Percentiles rank a stretch among this genome's conserved stretches.
Evolutionary conservation across 2,329 filamentous ascomycete species (phyloP).

Genomic region (Botryotinia convoluta): DNA sequence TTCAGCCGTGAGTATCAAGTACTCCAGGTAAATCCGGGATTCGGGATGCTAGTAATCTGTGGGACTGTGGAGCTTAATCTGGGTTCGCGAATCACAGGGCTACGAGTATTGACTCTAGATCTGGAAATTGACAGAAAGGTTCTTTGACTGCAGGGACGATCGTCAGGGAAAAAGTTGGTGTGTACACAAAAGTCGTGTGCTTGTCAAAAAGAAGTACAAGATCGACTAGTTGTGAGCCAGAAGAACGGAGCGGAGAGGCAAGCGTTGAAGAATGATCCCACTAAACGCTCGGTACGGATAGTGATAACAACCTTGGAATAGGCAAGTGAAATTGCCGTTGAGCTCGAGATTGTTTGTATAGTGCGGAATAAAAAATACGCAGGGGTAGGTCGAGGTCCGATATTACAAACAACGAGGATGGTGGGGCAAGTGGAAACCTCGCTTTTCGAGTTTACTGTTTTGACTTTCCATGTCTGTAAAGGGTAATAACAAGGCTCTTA

Average conservation of each 20-base stretch:
- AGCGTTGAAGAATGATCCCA: constrained; percentile 20
- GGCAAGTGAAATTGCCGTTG: constrained; percentile 25
- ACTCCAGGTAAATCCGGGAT: constrained; percentile 28
- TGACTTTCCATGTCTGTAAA: constrained; percentile 17
- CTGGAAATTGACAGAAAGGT: constrained; percentile 26
- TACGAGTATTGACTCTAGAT: constrained; percentile 30
- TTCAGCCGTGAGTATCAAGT: constrained; percentile 26
- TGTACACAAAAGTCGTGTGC: constrained; percentile 27
- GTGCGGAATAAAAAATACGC: constrained; percentile 8
- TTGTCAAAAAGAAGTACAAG: constrained; percentile 27
- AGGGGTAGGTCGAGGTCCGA: constrained; percentile 22
- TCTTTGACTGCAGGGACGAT: constrained; percentile 33
- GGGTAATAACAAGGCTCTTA: constrained; percentile 3
- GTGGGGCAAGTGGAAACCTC: constrained; percentile 21
- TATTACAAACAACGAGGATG: constrained; percentile 25
- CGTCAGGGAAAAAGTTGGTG: constrained; percentile 24
- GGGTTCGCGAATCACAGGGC: constrained; percentile 33
- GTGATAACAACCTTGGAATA: constrained; percentile 24
- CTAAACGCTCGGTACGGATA: constrained; percentile 23
- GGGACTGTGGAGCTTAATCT: constrained; percentile 30
- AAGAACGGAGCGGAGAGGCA: constrained; percentile 25
- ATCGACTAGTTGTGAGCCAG: constrained; percentile 22
- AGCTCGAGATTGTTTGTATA: constrained; percentile 19
- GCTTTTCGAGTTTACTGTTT: constrained; percentile 13
- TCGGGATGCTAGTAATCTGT: constrained; percentile 29